These are phyloP conservation scores for Rubroboletus pulcherrimus DNA, from an alignment of 768 basidiomycete genomes.

Conservation along the genomic window DNA sequence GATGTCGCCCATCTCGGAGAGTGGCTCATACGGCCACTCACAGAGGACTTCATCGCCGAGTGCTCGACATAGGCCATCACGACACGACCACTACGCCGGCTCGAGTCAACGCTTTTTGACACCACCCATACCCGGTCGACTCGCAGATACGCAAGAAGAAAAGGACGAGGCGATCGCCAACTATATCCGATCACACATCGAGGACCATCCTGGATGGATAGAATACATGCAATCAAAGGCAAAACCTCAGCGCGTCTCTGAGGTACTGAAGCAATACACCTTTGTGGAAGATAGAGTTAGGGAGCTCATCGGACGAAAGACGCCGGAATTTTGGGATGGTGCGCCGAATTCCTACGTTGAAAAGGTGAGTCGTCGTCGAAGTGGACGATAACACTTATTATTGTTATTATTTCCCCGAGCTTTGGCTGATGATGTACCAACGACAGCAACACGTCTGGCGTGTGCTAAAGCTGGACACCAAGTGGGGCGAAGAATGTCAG, in stretches of 20 bases:
- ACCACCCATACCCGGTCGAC: constrained; percentile 25
- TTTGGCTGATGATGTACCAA: not conserved
- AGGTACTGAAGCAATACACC: constrained; percentile 46
- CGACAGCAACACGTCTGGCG: constrained; percentile 45
- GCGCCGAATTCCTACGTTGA: constrained; percentile 38
- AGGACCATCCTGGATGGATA: constrained; percentile 42
- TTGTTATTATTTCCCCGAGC: not conserved
- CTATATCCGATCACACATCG: constrained; percentile 43
- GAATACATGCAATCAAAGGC: constrained; percentile 45
- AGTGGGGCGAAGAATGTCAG: constrained; percentile 45
- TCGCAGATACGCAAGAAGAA: constrained; percentile 36
- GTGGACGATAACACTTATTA: not conserved
- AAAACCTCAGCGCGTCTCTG: constrained; percentile 37
- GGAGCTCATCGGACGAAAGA: constrained; percentile 39
- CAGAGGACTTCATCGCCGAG: constrained; percentile 9
- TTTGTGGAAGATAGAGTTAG: constrained; percentile 51
- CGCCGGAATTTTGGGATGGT: constrained; percentile 40
- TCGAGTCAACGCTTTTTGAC: constrained; percentile 14
- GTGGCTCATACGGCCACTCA: constrained; percentile 17
- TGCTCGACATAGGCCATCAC: not conserved
- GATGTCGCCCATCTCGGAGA: constrained; percentile 16
- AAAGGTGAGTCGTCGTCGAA: constrained; percentile 34
- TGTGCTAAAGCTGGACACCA: constrained; percentile 42
- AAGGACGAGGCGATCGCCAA: constrained; percentile 40
- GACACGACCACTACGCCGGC: not conserved